Base-by-base conservation (phyloP, 495 filamentous ascomycete species). In the Lasiosphaeria hispida region DNA sequence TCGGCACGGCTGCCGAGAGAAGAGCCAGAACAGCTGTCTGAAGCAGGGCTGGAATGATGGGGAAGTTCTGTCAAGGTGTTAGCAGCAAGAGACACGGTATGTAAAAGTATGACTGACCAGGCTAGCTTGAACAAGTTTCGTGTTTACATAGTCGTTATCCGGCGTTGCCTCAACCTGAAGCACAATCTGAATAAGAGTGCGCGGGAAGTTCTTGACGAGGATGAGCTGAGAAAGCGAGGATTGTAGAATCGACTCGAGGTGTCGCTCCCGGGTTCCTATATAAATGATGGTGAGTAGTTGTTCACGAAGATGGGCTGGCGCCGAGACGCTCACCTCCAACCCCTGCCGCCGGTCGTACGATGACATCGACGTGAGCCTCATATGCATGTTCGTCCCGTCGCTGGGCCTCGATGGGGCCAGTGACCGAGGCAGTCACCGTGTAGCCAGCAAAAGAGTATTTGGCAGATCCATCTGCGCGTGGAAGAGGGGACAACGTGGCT, bases 351-450 rank as follows among this genome's bases (percentile, higher is more conserved):
- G 92, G 92, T 69, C 93, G 86, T 62, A 98, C 84, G 69, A 91
- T 86, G 34, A 97, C 89, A 70, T 97, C 94, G 53, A 98, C 76
- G 49, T 85, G 85, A 19, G 94, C 90, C 75, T 96, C 91, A 72
- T 95, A 90, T 13, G 94, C 87, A 53, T 90, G 83, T 63, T 96
- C 87, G 65, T 96, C 93, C 61, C 89, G 83, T 62, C 91, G 85
- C 60, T 83, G 85, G 15, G 92, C 90, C 72, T 97, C 93, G 62
- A 97, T 80, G n/a, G 94, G 94, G 0, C 90, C 94, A 69, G 93
- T 96, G 59, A 95, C 91, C 10, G 90, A 85, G 52, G 86, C 90
- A 47, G 94, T 83, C 59, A 97, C 81, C 49, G 85, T 86, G 71
- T 88, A 96, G 36, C 89, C 89, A 45, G 87, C 86, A 55, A 82